Evolutionary conservation across 176 grass and related monocot genomes (phyloP).

Genomic region (barley (Hordeum vulgare)): DNA sequence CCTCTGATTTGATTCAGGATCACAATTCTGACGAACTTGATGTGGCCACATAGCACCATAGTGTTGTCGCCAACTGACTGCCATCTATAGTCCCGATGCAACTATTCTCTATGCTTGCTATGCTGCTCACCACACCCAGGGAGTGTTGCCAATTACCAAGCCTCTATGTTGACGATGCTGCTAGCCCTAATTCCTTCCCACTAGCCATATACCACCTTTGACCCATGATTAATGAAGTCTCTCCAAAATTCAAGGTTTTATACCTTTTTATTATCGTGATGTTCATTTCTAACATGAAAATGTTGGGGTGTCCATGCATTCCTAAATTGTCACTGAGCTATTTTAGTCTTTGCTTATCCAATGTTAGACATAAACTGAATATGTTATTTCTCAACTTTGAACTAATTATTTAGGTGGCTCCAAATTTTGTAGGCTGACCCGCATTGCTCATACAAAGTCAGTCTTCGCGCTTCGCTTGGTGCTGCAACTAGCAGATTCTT

Average conservation of each 20-base stretch:
- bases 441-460: conserved; percentile 84
- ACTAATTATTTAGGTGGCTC: neutral
- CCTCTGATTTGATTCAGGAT: neutral
- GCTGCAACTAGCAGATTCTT: conserved; percentile 79
- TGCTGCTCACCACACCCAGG: neutral
- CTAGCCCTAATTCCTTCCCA: neutral
- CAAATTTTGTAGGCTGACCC: conserved; percentile 74
- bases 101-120: neutral
- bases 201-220: neutral
- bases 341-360: neutral
- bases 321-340: neutral
- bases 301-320: conserved; percentile 14
- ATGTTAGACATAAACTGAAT: neutral
- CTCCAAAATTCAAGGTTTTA: neutral
- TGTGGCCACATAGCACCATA: neutral
- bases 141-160: neutral
- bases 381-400: conserved; percentile 18
- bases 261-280: neutral
- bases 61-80: neutral
- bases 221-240: neutral
- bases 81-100: neutral
- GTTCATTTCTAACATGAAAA: neutral
- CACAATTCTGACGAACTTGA: neutral
- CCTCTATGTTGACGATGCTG: neutral
- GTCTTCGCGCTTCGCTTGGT: conserved; percentile 53